Evolutionary conservation across 192 early-diverging fungal species (phyloP), one percentile per base, ranked within the genome.

Genomic region (Coemansia sp.): DNA sequence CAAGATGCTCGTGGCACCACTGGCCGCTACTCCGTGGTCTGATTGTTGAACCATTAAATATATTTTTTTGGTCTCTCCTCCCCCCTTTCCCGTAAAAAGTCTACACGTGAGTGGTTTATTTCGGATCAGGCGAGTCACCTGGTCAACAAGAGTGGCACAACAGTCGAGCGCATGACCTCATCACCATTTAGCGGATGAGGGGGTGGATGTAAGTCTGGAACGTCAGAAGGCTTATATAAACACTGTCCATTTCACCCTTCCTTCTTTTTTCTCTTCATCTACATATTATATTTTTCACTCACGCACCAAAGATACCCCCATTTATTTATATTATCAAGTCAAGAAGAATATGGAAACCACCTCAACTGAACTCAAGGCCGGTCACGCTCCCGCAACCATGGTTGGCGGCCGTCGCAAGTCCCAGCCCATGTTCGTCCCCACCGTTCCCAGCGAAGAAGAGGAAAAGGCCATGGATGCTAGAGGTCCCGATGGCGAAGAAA

Each of bases 1-100:
- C 86, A 87, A 0, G 91, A 91, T 49, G 86, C 88, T 15, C 73
- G 80, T 20, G 89, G 84, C 22, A 78, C 80, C 15, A 75, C 63
- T 27, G 82, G 84, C 15, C 76, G 85, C 13, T 80, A 83, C 68
- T 73, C 80, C 36, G 80, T 83, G 1, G 80, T 83, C 2, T 83
- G 31, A 11, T 20, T 6, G 29, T 13, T 12, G 20, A 51, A 51
- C 47, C 47, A 51, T 38, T 7, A 38, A 38, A 38, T 8, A 38
- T 10, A 38, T 29, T 29, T 29, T 29, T 10, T 38, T 38, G 36
- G 36, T 38, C 36, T 8, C 36, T 9, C 47, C n/a, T 6, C 18
- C 16, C 47, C 46, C 13, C 46, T 16, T 42, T 42, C 41, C 43
- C 16, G 43, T 0, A 44, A 44, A 44, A 16, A 64, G 31, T 11